phyloP scores from a whole-genome alignment of 2,329 filamentous ascomycete species.

The Blastomyces silverae region DNA sequence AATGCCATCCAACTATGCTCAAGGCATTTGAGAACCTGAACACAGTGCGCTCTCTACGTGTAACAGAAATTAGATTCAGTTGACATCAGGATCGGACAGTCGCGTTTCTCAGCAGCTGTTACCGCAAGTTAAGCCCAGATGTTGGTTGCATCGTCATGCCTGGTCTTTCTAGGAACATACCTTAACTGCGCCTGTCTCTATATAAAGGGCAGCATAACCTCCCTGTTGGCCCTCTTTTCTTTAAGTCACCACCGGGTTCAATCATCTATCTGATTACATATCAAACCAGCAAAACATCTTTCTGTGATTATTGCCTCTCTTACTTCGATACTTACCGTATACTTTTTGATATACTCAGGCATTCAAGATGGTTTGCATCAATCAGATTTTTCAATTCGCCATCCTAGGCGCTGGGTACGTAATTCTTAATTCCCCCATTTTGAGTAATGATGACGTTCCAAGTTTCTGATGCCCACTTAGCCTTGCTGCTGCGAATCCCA shows the following conservation, averaged over 20 bases:
- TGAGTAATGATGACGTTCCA: background rate
- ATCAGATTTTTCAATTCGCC: conserved; percentile 13
- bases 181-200: background rate
- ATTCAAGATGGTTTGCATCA: conserved; percentile 17
- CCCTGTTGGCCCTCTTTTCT: background rate
- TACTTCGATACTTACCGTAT: background rate
- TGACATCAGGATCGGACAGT: background rate
- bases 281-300: conserved; percentile 2
- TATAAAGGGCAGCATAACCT: background rate
- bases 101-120: background rate
- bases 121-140: background rate
- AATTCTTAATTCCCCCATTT: background rate
- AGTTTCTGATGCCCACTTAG: conserved; percentile 2
- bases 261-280: conserved; percentile 7
- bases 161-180: background rate
- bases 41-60: background rate
- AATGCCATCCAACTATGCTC: background rate
- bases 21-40: background rate
- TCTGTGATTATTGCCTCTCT: background rate
- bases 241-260: conserved; percentile 1
- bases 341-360: background rate
- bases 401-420: conserved; percentile 15
- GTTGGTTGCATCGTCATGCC: background rate
- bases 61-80: conserved; percentile 2
- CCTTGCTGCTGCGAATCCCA: conserved; percentile 13